A percentile compares a stretch with the other conserved stretches of the same genome.
phyloP scores from a whole-genome alignment of 2,329 filamentous ascomycete species.

The Fusarium lyarnte region DNA sequence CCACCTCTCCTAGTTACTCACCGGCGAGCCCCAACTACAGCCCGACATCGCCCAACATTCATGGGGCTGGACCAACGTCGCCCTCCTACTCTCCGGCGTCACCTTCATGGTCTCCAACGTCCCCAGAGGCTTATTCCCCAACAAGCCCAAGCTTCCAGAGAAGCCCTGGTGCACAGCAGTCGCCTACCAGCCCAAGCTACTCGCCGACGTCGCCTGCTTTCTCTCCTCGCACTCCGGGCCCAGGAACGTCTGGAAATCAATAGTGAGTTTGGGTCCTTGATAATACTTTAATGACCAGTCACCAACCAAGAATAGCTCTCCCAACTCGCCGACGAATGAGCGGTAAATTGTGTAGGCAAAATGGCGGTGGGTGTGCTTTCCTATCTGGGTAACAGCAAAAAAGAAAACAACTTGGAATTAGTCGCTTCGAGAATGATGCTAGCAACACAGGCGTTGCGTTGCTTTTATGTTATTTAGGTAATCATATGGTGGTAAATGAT shows the following conservation, averaged over 20 bases:
- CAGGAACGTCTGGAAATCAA: constrained; percentile 55
- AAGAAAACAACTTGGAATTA: background rate
- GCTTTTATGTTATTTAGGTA: background rate
- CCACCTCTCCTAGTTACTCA: constrained; percentile 78
- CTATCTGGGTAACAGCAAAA: background rate
- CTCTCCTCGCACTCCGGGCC: constrained; percentile 58
- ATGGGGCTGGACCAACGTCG: constrained; percentile 58
- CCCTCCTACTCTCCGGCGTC: constrained; percentile 76
- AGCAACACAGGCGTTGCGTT: background rate
- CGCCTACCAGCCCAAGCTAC: constrained; percentile 76
- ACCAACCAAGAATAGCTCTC: constrained; percentile 54
- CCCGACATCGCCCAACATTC: constrained; percentile 70
- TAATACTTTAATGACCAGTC: background rate
- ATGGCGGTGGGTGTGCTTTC: background rate
- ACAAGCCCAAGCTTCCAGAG: constrained; percentile 70
- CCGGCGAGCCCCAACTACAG: constrained; percentile 77
- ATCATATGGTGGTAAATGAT: constrained; percentile 1
- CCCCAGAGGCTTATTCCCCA: constrained; percentile 70
- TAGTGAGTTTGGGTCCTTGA: constrained; percentile 45
- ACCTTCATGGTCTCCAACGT: constrained; percentile 82
- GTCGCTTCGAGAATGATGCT: background rate
- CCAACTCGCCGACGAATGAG: constrained; percentile 55
- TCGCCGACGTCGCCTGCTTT: constrained; percentile 68
- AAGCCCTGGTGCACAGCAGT: constrained; percentile 63
- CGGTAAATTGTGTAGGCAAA: background rate